A percentile compares a stretch with the other conserved stretches of the same genome.
Evolutionary conservation across 78 protist species (phyloP).

Genomic region (Guillardia theta): DNA sequence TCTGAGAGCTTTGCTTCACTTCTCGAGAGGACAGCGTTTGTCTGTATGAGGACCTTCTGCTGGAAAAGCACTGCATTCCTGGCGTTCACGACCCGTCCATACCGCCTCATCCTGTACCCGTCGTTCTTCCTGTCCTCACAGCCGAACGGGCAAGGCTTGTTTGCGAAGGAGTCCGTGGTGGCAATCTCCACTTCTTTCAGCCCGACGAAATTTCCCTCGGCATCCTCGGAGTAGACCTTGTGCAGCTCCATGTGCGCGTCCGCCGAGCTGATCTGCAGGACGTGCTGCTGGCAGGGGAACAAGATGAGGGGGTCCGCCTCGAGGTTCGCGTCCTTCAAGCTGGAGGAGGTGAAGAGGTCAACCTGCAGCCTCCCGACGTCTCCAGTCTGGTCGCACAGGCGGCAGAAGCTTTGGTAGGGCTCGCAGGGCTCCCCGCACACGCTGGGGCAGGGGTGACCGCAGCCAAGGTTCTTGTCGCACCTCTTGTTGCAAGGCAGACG

Average conservation of each 20-base stretch:
- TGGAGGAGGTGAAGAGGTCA: not conserved
- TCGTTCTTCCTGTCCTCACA: not conserved
- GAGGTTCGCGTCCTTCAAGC: not conserved
- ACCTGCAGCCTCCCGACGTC: not conserved
- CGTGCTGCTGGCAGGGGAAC: not conserved
- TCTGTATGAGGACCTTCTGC: not conserved
- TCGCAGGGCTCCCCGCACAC: conserved; percentile 68
- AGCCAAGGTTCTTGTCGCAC: conserved; percentile 53
- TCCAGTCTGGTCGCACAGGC: not conserved
- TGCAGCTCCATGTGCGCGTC: not conserved
- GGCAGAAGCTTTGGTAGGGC: not conserved
- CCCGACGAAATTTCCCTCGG: not conserved
- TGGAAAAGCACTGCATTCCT: not conserved
- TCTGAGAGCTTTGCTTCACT: not conserved
- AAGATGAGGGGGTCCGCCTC: not conserved
- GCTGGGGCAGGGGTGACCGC: conserved; percentile 74
- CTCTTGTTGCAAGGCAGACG: conserved; percentile 42
- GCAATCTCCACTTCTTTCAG: not conserved
- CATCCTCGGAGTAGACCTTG: not conserved
- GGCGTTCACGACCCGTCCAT: not conserved
- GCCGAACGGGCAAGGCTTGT: not conserved
- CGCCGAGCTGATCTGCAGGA: not conserved
- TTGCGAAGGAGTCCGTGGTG: not conserved
- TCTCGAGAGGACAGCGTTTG: not conserved
- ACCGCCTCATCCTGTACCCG: not conserved